These are phyloP conservation scores for Adansonia gregorii DNA, from an alignment of 441 rosid species.

Conservation along the genomic window DNA sequence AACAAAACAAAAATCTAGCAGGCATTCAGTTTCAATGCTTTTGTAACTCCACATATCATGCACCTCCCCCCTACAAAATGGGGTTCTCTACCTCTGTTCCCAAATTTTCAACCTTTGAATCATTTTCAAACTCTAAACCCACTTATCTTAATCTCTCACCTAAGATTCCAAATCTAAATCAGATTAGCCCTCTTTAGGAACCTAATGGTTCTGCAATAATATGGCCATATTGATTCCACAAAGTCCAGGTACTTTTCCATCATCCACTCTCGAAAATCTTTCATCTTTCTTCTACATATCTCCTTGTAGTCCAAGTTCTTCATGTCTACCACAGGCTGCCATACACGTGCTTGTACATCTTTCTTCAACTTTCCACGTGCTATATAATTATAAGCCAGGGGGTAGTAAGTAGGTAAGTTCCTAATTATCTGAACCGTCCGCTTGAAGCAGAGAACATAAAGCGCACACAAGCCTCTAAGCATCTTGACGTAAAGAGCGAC, in stretches of 20 bases:
- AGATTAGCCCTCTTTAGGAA: slow-evolving; percentile 91
- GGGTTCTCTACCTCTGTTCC: slow-evolving; percentile 16
- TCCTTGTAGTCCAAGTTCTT: slow-evolving; percentile 72
- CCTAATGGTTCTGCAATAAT: slow-evolving; percentile 88
- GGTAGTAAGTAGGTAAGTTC: slow-evolving; percentile 32
- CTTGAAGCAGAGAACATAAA: slow-evolving; percentile 77
- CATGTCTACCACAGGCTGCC: slow-evolving; percentile 60
- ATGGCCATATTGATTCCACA: slow-evolving; percentile 92
- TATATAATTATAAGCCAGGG: slow-evolving; percentile 53
- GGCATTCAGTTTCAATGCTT: slow-evolving; percentile 23
- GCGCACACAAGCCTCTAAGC: slow-evolving; percentile 65
- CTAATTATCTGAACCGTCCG: slow-evolving; percentile 58
- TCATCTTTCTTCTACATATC: slow-evolving; percentile 55
- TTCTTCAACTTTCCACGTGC: slow-evolving; percentile 70
- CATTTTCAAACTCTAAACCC: not conserved
- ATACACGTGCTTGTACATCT: slow-evolving; percentile 45
- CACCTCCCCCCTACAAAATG: not conserved
- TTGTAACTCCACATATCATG: not conserved
- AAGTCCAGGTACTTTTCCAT: slow-evolving; percentile 76
- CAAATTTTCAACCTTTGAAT: not conserved
- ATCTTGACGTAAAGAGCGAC: slow-evolving; percentile 70
- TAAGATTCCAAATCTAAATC: slow-evolving; percentile 42
- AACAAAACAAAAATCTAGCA: slow-evolving; percentile 22
- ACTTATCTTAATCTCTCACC: not conserved
- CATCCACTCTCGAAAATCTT: slow-evolving; percentile 65